Evolutionary conservation across 2,329 filamentous ascomycete species (phyloP), one percentile per base, ranked within the genome.

Genomic region (Diplocarpon rosae): DNA sequence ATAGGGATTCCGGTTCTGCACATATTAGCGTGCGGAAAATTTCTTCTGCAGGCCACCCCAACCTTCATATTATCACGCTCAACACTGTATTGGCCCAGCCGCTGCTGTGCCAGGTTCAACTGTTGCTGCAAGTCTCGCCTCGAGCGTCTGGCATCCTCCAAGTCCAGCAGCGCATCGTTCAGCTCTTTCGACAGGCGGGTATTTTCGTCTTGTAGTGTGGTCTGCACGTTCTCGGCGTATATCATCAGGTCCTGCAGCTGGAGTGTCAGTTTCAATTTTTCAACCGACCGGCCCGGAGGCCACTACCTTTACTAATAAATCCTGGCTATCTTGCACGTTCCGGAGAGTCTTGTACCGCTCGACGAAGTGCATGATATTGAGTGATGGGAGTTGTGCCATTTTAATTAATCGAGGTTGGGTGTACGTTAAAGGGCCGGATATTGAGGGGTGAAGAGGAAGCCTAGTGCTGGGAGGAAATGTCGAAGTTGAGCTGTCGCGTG

Each of bases 1-100:
- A 59, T 82, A 82, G 33, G 72, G 68, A 60, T 78, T 79, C 39
- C 64, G 66, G 50, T 61, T 60, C 59, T 59, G 45, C 43, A 49
- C 43, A 15, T 29, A 45, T 43, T 33, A 46, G 50, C 44, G 42
- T 31, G 40, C 33, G 38, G 15, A 20, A 5, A 15, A 15, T 32
- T 17, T 15, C 20, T 27, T 17, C 37, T 15, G 33, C 31, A 42
- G 28, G 29, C n/a, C 32, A 24, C 10, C 42, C 49, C 47, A 67
- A 75, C 72, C 67, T 70, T 72, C 49, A 71, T 59, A 39, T 61
- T 60, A 38, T 69, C 63, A 48, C 67, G 67, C 50, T 69, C 62
- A 13, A 59, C 61, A 39, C 59, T 54, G 37, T 65, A 48, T 47
- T 59, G 62, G 29, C 61, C 57, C 36, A 67, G 53, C 16, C 59